Base-by-base conservation (phyloP, 805 yeast species). In the Wickerhamiella vanderwaltii region DNA sequence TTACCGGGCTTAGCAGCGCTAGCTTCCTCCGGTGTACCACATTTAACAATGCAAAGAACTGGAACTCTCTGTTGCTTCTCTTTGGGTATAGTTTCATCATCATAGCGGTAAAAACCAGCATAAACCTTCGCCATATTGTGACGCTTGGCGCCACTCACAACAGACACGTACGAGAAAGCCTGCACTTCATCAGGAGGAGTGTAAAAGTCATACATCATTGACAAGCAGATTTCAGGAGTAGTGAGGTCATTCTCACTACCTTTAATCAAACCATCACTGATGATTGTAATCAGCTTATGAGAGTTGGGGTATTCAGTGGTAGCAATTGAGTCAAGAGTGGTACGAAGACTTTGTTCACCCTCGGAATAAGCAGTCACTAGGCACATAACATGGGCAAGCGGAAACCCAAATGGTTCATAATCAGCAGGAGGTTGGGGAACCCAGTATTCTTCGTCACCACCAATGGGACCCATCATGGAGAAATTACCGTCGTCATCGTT, bases 41-140 rank as follows among this genome's bases (percentile, higher is more conserved):
- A 81, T 59, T 86, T 86, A 23, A 83, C 93, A 52, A 87, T 67
- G 23, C 78, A 65, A 17, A 87, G 57, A 49, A 86, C 67, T 1
- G 95, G 95, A 18, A 82, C 82, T 48, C 85, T 71, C 57, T 82
- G 70, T 62, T 88, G 97, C 51, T 80, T 80, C 47, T 81, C 87
- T 1, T 65, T 63, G 2, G 88, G 83, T 33, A 86, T 76, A 1
- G 88, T 81, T 3, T 62, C 55, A 49, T 81, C 81, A 52, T 83
- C 77, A 57, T 87, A 91, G 51, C 78, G 78, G 65, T 91, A 91
- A 58, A 83, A 91, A 0, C 98, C 98, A 9, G 95, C 78, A 56
- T 85, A 88, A 2, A 88, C 86, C 61, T 87, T 88, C 22, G 98
- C 96, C 95, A 87, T 86, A 59, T 91, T 91, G 57, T 91, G 98